Percentiles rank a stretch among this genome's conserved stretches.
phyloP scores from a whole-genome alignment of 805 yeast species.

The Lachancea meyersii region DNA sequence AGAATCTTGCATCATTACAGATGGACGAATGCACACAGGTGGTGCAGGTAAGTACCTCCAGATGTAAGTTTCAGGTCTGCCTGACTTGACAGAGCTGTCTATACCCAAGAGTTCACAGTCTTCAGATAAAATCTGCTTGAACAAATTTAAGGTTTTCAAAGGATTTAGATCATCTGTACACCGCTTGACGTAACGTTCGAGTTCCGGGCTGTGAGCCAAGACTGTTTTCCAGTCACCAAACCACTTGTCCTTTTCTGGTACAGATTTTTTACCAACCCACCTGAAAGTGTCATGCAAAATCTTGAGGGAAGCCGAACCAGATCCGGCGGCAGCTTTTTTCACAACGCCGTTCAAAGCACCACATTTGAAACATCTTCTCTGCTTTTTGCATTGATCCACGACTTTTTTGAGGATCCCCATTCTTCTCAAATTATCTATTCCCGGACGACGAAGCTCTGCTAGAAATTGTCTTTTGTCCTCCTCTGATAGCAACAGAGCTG shows the following conservation, averaged over 20 bases:
- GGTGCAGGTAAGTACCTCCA: constrained; percentile 99
- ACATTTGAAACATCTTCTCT: constrained; percentile 83
- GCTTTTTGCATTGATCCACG: constrained; percentile 90
- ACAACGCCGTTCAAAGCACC: constrained; percentile 93
- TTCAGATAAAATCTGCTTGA: constrained; percentile 75
- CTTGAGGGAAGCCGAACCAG: constrained; percentile 88
- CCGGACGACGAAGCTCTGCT: constrained; percentile 78
- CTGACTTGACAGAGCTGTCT: constrained; percentile 69
- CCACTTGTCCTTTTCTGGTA: constrained; percentile 81
- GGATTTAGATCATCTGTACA: constrained; percentile 95
- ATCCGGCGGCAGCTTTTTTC: constrained; percentile 88
- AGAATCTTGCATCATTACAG: constrained; percentile 85
- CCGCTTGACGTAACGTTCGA: constrained; percentile 78
- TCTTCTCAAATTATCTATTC: constrained; percentile 81
- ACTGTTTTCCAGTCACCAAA: constrained; percentile 80
- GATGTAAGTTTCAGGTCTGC: constrained; percentile 91
- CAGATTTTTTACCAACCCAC: constrained; percentile 86
- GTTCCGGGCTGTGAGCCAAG: constrained; percentile 70
- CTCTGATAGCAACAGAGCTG: constrained; percentile 69
- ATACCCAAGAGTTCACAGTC: constrained; percentile 93
- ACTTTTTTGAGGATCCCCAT: constrained; percentile 82
- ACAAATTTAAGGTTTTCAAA: constrained; percentile 75
- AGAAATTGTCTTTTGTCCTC: constrained; percentile 60
- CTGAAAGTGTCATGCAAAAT: constrained; percentile 93
- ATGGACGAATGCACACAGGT: constrained; percentile 97